These are phyloP conservation scores for Trematosphaeria pertusa DNA, from an alignment of 2,329 filamentous ascomycete genomes.

Conservation along the genomic window DNA sequence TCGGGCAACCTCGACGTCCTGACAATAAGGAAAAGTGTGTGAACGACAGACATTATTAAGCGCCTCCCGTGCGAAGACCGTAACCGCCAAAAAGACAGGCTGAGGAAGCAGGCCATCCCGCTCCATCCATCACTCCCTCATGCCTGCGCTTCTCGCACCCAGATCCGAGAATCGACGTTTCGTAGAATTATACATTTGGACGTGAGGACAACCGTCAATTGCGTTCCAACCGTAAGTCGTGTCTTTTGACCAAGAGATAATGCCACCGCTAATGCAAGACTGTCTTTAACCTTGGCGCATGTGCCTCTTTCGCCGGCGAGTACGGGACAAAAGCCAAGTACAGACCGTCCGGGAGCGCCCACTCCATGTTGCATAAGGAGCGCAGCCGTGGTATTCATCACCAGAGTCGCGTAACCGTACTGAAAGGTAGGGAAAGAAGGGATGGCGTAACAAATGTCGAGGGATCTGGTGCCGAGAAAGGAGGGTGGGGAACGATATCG, in stretches of 20 bases:
- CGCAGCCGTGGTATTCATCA: constrained; percentile 20
- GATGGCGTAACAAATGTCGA: constrained; percentile 38
- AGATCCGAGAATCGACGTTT: constrained; percentile 2
- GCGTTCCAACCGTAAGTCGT: constrained; percentile 8
- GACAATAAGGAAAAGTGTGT: no score
- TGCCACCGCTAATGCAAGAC: constrained; percentile 10
- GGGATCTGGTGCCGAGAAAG: constrained; percentile 38
- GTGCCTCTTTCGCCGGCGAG: constrained; percentile 26
- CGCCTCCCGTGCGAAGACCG: no score
- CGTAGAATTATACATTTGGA: constrained; percentile 9
- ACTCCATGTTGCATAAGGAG: constrained; percentile 17
- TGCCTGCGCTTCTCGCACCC: not conserved
- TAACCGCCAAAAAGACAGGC: no score
- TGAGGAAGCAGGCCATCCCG: no score
- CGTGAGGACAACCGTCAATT: constrained; percentile 6
- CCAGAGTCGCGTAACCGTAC: constrained; percentile 20
- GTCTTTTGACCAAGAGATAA: constrained; percentile 10
- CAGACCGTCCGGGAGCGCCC: constrained; percentile 17
- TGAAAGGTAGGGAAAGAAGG: constrained; percentile 19
- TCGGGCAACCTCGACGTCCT: no score
- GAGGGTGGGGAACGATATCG: constrained; percentile 43
- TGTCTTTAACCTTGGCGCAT: constrained; percentile 9
- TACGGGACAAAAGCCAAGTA: constrained; percentile 20
- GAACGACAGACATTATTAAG: no score
- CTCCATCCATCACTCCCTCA: not conserved